Evolutionary conservation across 1,139 yeast species (phyloP).

Genomic region (Keqinozyma sinolaborantium): DNA sequence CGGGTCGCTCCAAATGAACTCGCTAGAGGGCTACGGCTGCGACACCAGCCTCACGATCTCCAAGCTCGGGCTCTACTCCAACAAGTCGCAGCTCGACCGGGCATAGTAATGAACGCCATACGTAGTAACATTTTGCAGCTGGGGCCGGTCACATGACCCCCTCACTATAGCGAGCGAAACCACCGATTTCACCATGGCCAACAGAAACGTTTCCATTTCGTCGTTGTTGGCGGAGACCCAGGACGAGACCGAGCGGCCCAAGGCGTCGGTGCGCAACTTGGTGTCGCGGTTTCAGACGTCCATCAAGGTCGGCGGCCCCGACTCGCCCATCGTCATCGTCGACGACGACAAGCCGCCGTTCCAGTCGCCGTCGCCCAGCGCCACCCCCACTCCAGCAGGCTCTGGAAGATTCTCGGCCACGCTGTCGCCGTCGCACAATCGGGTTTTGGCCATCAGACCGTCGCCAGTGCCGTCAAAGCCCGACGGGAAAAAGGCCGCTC

Average conservation of each 20-base stretch:
- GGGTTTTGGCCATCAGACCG: background rate
- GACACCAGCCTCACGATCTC: slow-evolving; percentile 80
- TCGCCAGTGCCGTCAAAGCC: background rate
- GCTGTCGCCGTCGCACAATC: too few species aligned
- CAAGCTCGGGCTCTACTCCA: slow-evolving; percentile 68
- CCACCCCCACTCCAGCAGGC: slow-evolving; percentile 1
- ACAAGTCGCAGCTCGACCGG: slow-evolving; percentile 66
- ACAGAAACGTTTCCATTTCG: slow-evolving; percentile 21
- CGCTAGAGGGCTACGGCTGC: slow-evolving; percentile 87
- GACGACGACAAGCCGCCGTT: slow-evolving; percentile 13
- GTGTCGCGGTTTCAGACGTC: slow-evolving; percentile 23
- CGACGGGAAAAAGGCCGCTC: background rate
- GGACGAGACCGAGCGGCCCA: slow-evolving; percentile 2
- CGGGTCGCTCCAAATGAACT: slow-evolving; percentile 77
- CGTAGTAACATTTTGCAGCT: background rate
- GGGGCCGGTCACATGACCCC: background rate
- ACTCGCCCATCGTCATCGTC: slow-evolving; percentile 9
- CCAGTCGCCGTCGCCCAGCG: slow-evolving; percentile 5
- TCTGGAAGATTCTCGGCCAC: too few species aligned
- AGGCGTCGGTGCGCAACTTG: slow-evolving; percentile 11
- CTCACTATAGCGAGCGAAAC: too few species aligned
- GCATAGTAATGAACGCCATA: slow-evolving; percentile 34
- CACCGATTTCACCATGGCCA: slow-evolving; percentile 1
- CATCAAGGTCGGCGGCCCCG: slow-evolving; percentile 13
- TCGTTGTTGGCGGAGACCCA: slow-evolving; percentile 16